Base-by-base conservation (phyloP, 345 rosid genomes). In the Citrus trifoliata region DNA sequence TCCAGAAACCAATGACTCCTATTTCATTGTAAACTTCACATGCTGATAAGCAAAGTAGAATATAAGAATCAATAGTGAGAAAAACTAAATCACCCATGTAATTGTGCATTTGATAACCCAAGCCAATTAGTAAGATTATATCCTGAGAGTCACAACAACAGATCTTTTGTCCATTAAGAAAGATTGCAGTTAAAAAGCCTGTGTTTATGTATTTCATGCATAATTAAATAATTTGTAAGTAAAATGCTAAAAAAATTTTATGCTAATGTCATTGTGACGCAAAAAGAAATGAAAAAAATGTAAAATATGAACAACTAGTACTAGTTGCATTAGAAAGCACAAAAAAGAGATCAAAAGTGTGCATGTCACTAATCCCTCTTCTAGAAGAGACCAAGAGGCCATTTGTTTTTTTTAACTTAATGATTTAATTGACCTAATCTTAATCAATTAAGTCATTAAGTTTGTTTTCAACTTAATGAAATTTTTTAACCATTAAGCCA, bases 1-100 rank as follows among this genome's bases (percentile, higher is more conserved):
- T 91, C 93, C 92, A 91, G 83, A 88, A 89, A 82, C 95, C 92
- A 64, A 75, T 27, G 51, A 88, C 70, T 79, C 92, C 95, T 65
- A 90, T 87, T 84, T 91, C 92, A 61, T 58, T 82, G 70, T 84
- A 88, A 68, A 91, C 86, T 78, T 91, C 92, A 33, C 68, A 62
- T 51, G 87, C 95, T 91, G 88, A 73, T 22, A 63, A 19, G 69
- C 19, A 75, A 22, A 55, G 22, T 51, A 35, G 21, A 46, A 30
- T n/a, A 72, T 21, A 55, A 73, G 7, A 56, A 46, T 51, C 42
- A 67, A 60, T 12, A 30, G 37, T 32, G 59, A 21, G 27, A 58
- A 58, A 67, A 63, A 37, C 46, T 22, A 71, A 76, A 51, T n/a
- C 61, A 51, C 7, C 12, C 21, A 2, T 63, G 32, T 25, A 30